Conservation (phyloP, 2,329 filamentous ascomycete genomes). For the Grosmannia huntii region DNA sequence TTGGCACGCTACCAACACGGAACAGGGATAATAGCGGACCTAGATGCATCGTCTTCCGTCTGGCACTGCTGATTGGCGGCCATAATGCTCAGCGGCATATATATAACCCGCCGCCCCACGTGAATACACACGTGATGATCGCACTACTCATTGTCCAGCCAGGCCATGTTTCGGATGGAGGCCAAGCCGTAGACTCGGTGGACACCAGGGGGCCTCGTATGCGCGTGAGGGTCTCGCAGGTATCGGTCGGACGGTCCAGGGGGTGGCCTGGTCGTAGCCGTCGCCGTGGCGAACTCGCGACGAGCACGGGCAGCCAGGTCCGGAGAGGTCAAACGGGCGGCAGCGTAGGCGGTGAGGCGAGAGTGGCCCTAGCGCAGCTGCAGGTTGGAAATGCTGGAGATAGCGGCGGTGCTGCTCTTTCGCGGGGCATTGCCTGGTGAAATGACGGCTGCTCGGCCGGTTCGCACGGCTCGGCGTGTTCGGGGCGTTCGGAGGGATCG, state of each 20-base stretch:
- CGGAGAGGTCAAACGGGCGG: slow-evolving; percentile 10
- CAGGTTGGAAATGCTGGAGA: slow-evolving; percentile 21
- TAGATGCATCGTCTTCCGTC: no score
- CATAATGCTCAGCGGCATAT: no score
- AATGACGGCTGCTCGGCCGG: slow-evolving; percentile 20
- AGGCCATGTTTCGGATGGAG: slow-evolving; percentile 40
- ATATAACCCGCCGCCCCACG: no score
- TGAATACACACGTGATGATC: no score
- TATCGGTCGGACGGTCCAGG: slow-evolving; percentile 23
- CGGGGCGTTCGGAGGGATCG: background rate
- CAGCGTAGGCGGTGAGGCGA: slow-evolving; percentile 42
- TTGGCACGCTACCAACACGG: no score
- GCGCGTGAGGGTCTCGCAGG: slow-evolving; percentile 28
- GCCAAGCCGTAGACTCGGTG: slow-evolving; percentile 47
- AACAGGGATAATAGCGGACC: no score
- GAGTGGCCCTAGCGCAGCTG: slow-evolving; percentile 44
- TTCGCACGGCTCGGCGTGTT: slow-evolving; percentile 21
- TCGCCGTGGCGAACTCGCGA: slow-evolving; percentile 38
- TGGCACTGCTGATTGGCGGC: no score
- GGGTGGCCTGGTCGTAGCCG: slow-evolving; percentile 24
- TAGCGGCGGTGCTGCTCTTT: slow-evolving; percentile 41
- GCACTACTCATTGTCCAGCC: background rate
- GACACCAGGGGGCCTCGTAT: slow-evolving; percentile 42
- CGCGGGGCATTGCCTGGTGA: slow-evolving; percentile 30
- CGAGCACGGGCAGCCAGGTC: slow-evolving; percentile 25